Percentiles rank a stretch among this genome's conserved stretches.
These are phyloP conservation scores for Chiua virens DNA, from an alignment of 768 basidiomycete genomes.

Conservation along the genomic window DNA sequence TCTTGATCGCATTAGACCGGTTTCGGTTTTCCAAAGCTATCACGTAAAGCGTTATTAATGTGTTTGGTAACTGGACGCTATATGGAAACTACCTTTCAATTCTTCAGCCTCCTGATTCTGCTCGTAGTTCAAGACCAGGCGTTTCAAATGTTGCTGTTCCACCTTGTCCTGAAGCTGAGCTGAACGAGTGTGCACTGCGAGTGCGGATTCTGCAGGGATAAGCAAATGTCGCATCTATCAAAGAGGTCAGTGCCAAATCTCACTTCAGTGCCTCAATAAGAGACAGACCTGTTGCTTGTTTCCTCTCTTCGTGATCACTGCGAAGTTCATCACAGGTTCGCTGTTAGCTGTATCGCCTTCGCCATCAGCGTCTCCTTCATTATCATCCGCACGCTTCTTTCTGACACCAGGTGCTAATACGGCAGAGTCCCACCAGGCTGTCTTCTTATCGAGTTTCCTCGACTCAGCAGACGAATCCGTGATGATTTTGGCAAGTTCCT, in stretches of 20 bases:
- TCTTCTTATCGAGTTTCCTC: conserved; percentile 85
- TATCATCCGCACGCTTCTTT: conserved; percentile 65
- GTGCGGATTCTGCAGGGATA: conserved; percentile 81
- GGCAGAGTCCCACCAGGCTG: conserved; percentile 88
- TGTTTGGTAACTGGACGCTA: background rate
- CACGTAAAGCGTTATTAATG: background rate
- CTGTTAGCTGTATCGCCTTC: conserved; percentile 32
- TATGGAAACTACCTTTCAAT: conserved; percentile 54
- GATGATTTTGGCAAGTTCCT: conserved; percentile 93
- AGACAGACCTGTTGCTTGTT: conserved; percentile 87
- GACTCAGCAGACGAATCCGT: conserved; percentile 83
- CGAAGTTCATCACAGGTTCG: conserved; percentile 79
- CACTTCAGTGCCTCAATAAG: conserved; percentile 1
- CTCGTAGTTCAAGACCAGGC: conserved; percentile 89
- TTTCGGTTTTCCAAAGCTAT: conserved; percentile 69
- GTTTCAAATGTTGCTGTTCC: conserved; percentile 96
- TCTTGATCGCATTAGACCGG: conserved; percentile 69
- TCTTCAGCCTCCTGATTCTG: conserved; percentile 88
- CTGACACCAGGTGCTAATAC: conserved; percentile 65
- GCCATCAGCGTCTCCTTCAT: conserved; percentile 49
- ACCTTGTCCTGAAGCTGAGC: conserved; percentile 94
- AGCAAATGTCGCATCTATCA: conserved; percentile 80
- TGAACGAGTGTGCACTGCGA: conserved; percentile 87
- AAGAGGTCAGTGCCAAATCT: conserved; percentile 10
- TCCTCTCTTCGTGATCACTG: conserved; percentile 87